Evolutionary conservation across 2,329 filamentous ascomycete genomes (phyloP).

Genomic region (Ophiosphaerella korrae): DNA sequence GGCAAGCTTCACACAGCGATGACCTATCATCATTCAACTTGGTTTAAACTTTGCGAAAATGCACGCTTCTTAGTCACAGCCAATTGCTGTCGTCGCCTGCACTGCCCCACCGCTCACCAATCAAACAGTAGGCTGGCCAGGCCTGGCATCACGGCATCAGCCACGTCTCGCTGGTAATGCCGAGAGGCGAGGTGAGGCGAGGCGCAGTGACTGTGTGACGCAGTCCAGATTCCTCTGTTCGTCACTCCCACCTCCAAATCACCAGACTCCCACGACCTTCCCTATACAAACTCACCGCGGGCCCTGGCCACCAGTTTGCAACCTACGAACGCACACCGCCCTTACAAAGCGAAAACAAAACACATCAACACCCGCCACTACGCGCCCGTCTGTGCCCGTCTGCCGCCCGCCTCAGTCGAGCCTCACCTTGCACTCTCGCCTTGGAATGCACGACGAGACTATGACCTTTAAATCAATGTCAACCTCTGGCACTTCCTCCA

Average conservation of each 20-base stretch:
- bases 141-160: constrained; percentile 10
- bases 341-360: constrained; percentile 6
- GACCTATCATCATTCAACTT: not conserved
- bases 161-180: constrained; percentile 8
- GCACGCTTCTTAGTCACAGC: constrained; percentile 1
- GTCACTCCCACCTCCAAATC: constrained; percentile 36
- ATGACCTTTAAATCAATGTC: constrained; percentile 53
- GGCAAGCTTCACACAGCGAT: too few relatives aligned
- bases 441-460: constrained; percentile 23
- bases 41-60: not conserved
- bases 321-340: constrained; percentile 21
- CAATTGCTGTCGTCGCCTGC: constrained; percentile 10
- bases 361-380: constrained; percentile 2
- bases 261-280: constrained; percentile 31
- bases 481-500: constrained; percentile 44
- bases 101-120: constrained; percentile 17
- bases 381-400: not conserved
- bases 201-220: constrained; percentile 32
- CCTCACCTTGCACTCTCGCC: constrained; percentile 25
- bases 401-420: constrained; percentile 29
- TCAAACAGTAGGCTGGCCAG: constrained; percentile 11
- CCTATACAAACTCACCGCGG: constrained; percentile 36
- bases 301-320: constrained; percentile 26
- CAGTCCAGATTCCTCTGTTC: constrained; percentile 15
- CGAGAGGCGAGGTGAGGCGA: not conserved